Evolutionary conservation across 169 alveolate genomes (phyloP).

Genomic region (Plasmodium gaboni): DNA sequence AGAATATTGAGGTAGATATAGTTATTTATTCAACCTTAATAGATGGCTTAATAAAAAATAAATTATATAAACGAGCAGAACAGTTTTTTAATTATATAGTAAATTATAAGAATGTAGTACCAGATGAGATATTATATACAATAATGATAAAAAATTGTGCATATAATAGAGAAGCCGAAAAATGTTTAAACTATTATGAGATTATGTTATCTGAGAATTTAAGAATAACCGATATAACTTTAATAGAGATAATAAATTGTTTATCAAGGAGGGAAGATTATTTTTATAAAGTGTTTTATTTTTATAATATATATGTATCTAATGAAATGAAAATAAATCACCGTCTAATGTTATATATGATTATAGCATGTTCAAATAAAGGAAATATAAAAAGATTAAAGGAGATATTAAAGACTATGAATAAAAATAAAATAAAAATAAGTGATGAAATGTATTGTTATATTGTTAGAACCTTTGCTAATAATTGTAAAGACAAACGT

Average conservation of each 20-base stretch:
- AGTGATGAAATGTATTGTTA: conserved; percentile 69
- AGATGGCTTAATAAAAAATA: conserved; percentile 84
- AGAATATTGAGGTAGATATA: conserved; percentile 82
- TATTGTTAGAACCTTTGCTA: conserved; percentile 79
- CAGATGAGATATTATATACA: conserved; percentile 89
- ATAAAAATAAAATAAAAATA: conserved; percentile 61
- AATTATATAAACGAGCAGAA: conserved; percentile 83
- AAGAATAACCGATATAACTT: conserved; percentile 87
- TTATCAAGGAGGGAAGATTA: conserved; percentile 79
- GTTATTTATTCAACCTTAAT: conserved; percentile 85
- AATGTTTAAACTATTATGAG: conserved; percentile 85
- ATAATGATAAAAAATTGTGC: conserved; percentile 88
- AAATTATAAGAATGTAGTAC: conserved; percentile 87
- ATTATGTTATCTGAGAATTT: conserved; percentile 82
- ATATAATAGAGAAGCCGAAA: conserved; percentile 83
- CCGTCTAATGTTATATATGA: conserved; percentile 54
- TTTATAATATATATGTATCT: conserved; percentile 84
- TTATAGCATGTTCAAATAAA: conserved; percentile 80
- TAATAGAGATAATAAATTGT: conserved; percentile 84
- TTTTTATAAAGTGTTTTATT: conserved; percentile 83
- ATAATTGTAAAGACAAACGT: conserved; percentile 57
- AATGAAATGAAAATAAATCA: conserved; percentile 82
- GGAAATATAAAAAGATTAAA: conserved; percentile 81
- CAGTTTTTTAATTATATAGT: conserved; percentile 84
- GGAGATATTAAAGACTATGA: conserved; percentile 80